Evolutionary conservation across 257 asterid genomes (phyloP).

Genomic region (Solanum peruvianum): DNA sequence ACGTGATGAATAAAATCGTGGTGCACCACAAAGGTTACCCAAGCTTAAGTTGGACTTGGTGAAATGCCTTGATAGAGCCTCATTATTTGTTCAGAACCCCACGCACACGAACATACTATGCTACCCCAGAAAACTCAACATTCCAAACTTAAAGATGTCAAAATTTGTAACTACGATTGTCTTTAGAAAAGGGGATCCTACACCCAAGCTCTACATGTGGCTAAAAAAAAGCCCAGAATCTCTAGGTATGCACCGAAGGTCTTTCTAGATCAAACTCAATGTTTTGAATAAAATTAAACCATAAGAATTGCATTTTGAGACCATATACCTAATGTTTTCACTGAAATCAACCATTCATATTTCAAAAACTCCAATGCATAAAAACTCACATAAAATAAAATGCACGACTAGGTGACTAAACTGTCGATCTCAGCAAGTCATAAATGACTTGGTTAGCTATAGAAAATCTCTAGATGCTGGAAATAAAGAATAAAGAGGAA

Average conservation of each 20-base stretch:
- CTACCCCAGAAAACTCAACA: too few relatives aligned
- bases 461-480: background rate
- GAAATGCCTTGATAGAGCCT: background rate
- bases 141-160: background rate
- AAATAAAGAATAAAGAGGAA: background rate
- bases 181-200: background rate
- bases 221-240: background rate
- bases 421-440: background rate
- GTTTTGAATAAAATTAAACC: background rate
- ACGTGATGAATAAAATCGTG: background rate
- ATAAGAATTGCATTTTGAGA: background rate
- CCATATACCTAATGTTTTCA: background rate
- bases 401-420: background rate
- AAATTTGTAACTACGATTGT: background rate
- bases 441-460: background rate
- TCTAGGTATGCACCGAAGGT: background rate
- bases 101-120: background rate
- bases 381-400: background rate
- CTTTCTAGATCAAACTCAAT: background rate
- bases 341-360: background rate
- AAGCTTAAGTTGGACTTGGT: background rate
- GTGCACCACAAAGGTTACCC: background rate
- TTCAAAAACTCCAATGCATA: background rate
- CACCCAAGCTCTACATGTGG: background rate
- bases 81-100: background rate